These are phyloP conservation scores for Podaxis sp. DNA, from an alignment of 768 basidiomycete species.

Conservation along the genomic window DNA sequence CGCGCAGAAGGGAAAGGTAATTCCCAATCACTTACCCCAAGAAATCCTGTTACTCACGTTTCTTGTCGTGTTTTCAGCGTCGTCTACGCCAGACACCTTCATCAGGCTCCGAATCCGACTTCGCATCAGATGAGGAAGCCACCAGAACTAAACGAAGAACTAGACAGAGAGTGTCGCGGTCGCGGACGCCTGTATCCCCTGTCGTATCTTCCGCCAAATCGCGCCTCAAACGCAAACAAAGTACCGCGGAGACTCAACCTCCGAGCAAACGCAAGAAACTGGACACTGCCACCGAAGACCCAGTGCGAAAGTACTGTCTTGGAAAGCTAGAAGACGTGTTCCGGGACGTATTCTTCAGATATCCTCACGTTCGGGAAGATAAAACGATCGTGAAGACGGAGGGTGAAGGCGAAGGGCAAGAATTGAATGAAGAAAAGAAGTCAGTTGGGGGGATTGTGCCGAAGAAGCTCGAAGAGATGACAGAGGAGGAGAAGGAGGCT, in stretches of 20 bases:
- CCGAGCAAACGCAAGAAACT: slow-evolving; percentile 17
- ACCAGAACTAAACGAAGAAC: slow-evolving; percentile 15
- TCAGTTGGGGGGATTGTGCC: slow-evolving; percentile 23
- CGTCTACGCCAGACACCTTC: neutral
- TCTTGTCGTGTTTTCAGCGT: neutral
- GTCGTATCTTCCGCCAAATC: slow-evolving; percentile 21
- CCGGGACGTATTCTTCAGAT: slow-evolving; percentile 63
- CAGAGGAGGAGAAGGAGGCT: slow-evolving; percentile 53
- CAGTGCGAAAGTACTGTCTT: slow-evolving; percentile 75
- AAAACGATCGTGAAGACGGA: slow-evolving; percentile 20
- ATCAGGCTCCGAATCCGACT: slow-evolving; percentile 29
- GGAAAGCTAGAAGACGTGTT: slow-evolving; percentile 72
- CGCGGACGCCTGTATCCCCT: slow-evolving; percentile 26
- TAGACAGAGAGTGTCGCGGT: slow-evolving; percentile 22
- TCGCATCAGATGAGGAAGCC: slow-evolving; percentile 33
- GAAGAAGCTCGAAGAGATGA: slow-evolving; percentile 50
- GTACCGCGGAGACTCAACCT: slow-evolving; percentile 21
- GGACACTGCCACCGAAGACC: slow-evolving; percentile 52
- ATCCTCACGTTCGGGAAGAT: slow-evolving; percentile 46
- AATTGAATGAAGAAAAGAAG: neutral
- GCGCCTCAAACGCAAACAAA: slow-evolving; percentile 53
- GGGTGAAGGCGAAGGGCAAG: slow-evolving; percentile 2
- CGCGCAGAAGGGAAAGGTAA: slow-evolving; percentile 40
- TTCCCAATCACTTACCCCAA: slow-evolving; percentile 9
- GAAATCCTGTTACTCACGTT: slow-evolving; percentile 1